Percentiles rank a stretch among this genome's conserved stretches.
Conservation (phyloP, 1,284 basidiomycete genomes). For the Pseudozyma pruni region DNA sequence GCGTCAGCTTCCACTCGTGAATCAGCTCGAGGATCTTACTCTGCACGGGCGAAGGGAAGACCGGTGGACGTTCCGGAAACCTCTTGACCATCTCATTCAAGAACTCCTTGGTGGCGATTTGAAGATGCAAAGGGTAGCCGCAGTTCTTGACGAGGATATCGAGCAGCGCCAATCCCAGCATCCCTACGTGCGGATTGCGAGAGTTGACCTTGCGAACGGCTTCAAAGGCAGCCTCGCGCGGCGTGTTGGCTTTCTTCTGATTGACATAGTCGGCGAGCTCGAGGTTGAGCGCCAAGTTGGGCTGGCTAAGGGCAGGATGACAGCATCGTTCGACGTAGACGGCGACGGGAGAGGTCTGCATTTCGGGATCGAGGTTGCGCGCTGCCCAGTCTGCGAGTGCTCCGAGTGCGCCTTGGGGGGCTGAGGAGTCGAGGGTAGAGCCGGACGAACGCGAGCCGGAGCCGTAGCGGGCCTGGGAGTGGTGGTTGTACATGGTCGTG, state of each 20-base stretch:
- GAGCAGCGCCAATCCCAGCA: constrained; percentile 79
- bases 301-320: constrained; percentile 84
- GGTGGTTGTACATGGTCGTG: constrained; percentile 46
- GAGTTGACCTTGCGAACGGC: constrained; percentile 85
- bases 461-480: constrained; percentile 31
- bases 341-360: constrained; percentile 49
- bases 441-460: constrained; percentile 28
- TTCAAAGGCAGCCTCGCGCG: constrained; percentile 87
- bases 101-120: constrained; percentile 98
- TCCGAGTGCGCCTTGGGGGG: constrained; percentile 48
- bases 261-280: constrained; percentile 95
- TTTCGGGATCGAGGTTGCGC: constrained; percentile 54
- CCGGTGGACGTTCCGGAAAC: constrained; percentile 96
- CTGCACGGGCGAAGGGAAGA: constrained; percentile 94
- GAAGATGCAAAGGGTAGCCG: constrained; percentile 95
- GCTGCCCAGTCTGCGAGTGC: constrained; percentile 61
- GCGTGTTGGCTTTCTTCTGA: constrained; percentile 95
- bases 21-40: constrained; percentile 92
- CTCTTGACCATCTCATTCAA: constrained; percentile 96
- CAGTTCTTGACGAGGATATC: constrained; percentile 94
- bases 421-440: constrained; percentile 12
- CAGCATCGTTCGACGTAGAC: constrained; percentile 77
- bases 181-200: constrained; percentile 86
- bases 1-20: constrained; percentile 92
- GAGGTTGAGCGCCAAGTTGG: constrained; percentile 90